These are phyloP conservation scores for Quercus bicolor DNA, from an alignment of 306 rosid genomes.

Conservation along the genomic window DNA sequence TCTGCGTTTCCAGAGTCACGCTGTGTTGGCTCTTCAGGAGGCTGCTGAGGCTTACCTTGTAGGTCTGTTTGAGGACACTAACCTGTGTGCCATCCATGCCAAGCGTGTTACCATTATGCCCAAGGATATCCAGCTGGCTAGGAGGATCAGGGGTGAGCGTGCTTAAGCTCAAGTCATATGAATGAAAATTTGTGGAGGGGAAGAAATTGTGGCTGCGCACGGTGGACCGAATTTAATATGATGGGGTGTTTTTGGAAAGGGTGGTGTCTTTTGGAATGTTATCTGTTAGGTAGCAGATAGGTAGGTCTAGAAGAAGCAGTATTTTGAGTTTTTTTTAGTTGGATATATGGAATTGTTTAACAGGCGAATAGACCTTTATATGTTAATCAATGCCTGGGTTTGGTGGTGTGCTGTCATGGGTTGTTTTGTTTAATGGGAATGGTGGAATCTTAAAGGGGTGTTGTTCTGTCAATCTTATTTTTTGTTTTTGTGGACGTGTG, in stretches of 20 bases:
- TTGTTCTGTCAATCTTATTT: not conserved
- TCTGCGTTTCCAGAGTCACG: conserved; percentile 94
- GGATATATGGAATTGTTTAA: conserved; percentile 8
- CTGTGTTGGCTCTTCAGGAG: conserved; percentile 85
- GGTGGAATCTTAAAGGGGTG: conserved; percentile 18
- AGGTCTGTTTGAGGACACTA: conserved; percentile 88
- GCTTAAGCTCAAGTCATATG: conserved; percentile 34
- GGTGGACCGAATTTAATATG: conserved; percentile 14
- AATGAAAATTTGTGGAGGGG: not conserved
- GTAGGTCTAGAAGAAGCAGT: conserved; percentile 9
- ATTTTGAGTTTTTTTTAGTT: conserved; percentile 5
- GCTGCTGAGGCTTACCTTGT: conserved; percentile 94
- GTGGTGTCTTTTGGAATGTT: not conserved
- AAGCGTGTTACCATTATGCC: conserved; percentile 97
- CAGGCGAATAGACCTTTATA: conserved; percentile 5
- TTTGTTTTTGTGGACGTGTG: conserved; percentile 22
- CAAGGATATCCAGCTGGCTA: conserved; percentile 85
- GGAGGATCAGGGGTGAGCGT: conserved; percentile 91
- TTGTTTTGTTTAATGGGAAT: not conserved
- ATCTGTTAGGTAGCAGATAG: not conserved
- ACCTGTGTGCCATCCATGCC: conserved; percentile 87
- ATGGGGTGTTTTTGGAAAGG: not conserved
- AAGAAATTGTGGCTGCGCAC: conserved; percentile 43
- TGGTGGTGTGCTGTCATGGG: conserved; percentile 13
- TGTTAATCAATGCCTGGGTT: conserved; percentile 1